phyloP scores from a whole-genome alignment of 805 yeast species.

The Candida schatavii region DNA sequence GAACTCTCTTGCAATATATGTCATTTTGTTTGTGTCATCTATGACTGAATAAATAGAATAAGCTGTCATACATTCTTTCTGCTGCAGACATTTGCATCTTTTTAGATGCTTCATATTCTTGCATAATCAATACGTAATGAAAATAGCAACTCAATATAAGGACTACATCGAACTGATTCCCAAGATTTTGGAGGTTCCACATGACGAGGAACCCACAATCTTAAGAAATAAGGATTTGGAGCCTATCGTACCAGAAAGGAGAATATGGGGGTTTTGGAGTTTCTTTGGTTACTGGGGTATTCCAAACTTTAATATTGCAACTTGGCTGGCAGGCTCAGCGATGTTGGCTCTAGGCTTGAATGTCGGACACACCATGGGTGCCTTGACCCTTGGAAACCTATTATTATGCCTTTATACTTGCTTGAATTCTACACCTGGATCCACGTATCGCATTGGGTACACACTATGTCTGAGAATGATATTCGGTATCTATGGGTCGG shows the following conservation, averaged over 20 bases:
- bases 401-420: slow-evolving; percentile 10
- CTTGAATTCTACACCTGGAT: slow-evolving; percentile 11
- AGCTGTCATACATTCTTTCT: no score
- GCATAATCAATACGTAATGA: no score
- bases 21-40: no score
- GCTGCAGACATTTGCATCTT: not conserved
- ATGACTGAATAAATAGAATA: no score
- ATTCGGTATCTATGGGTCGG: slow-evolving; percentile 10
- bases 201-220: slow-evolving; percentile 7
- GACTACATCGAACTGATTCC: not conserved
- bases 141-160: no score
- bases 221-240: slow-evolving; percentile 7
- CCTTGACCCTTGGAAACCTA: slow-evolving; percentile 10
- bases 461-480: slow-evolving; percentile 10
- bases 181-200: slow-evolving; percentile 6
- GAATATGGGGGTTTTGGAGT: slow-evolving; percentile 44
- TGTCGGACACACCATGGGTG: slow-evolving; percentile 10
- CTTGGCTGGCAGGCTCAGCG: slow-evolving; percentile 42
- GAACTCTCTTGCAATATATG: no score
- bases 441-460: slow-evolving; percentile 10
- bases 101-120: not conserved
- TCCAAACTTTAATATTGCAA: slow-evolving; percentile 36
- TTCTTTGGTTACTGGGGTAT: slow-evolving; percentile 43
- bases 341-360: slow-evolving; percentile 36
- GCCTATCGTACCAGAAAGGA: slow-evolving; percentile 39